Conservation (phyloP, 169 alveolate genomes). For the Cryptosporidium bovis region DNA sequence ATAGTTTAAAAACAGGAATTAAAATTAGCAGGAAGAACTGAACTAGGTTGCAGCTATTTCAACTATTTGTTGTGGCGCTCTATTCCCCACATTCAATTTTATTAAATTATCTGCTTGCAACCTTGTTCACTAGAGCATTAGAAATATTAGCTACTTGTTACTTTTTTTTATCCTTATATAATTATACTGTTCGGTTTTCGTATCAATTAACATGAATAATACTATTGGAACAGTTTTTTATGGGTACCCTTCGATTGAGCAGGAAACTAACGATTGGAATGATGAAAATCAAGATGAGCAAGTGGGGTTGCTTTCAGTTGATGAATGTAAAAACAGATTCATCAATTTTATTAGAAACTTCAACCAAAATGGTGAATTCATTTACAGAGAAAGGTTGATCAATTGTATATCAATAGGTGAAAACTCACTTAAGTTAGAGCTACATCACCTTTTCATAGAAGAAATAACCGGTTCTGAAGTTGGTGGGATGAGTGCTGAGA, state of each 20-base stretch:
- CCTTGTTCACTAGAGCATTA: no score
- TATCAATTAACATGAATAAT: not conserved
- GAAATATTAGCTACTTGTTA: no score
- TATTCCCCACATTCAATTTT: no score
- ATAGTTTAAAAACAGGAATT: slow-evolving; percentile 22
- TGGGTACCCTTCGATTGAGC: slow-evolving; percentile 28
- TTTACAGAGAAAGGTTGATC: slow-evolving; percentile 77
- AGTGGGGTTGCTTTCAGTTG: slow-evolving; percentile 24
- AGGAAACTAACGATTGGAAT: slow-evolving; percentile 16
- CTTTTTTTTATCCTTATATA: no score
- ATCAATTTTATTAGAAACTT: slow-evolving; percentile 72
- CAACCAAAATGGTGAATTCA: slow-evolving; percentile 70
- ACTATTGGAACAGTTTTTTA: slow-evolving; percentile 46
- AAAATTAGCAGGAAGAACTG: slow-evolving; percentile 14
- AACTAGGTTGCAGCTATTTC: no score
- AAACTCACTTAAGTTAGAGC: slow-evolving; percentile 68
- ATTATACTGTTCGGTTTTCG: not conserved
- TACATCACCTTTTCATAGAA: slow-evolving; percentile 82
- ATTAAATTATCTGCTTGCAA: no score
- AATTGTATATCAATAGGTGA: slow-evolving; percentile 70
- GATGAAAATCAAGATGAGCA: not conserved
- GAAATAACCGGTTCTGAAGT: slow-evolving; percentile 81
- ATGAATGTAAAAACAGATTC: slow-evolving; percentile 63
- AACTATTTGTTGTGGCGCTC: no score
- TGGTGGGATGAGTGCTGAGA: slow-evolving; percentile 79